Evolutionary conservation across 148 eudicot genomes (phyloP).

Genomic region (Dysphania ambrosioides): DNA sequence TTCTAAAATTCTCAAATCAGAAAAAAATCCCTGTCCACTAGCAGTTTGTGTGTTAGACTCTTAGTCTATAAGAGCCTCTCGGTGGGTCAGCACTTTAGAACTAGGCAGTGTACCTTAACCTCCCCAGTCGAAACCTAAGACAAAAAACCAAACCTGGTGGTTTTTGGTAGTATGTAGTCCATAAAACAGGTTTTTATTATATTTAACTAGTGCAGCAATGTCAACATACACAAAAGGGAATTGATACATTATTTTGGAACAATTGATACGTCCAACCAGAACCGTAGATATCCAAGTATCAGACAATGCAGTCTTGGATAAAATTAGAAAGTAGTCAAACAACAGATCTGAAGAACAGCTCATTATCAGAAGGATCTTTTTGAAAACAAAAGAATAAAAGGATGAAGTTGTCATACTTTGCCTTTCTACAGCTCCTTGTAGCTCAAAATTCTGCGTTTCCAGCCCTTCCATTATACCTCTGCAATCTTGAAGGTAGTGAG

Average conservation of each 20-base stretch:
- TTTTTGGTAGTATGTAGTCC: background rate
- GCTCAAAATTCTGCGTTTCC: slow-evolving; percentile 54
- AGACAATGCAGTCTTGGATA: background rate
- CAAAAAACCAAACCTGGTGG: background rate
- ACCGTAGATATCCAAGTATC: background rate
- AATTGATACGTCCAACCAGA: background rate
- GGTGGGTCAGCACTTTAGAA: too few species aligned
- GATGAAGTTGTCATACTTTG: slow-evolving; percentile 48
- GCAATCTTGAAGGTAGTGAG: slow-evolving; percentile 57
- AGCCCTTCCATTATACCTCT: slow-evolving; percentile 55
- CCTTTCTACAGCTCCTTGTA: slow-evolving; percentile 55
- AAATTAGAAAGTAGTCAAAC: background rate
- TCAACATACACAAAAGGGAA: background rate
- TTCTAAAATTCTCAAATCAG: background rate
- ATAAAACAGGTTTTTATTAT: background rate
- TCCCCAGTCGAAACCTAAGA: background rate
- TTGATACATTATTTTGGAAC: background rate
- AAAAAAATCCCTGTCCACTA: too few species aligned
- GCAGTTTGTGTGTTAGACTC: too few species aligned
- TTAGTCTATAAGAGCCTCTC: too few species aligned
- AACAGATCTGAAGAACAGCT: background rate
- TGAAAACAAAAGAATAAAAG: background rate
- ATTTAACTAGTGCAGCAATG: background rate
- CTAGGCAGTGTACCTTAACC: background rate
- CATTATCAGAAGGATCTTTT: background rate